These are phyloP conservation scores for Phytophthora pseudosyringae DNA, from an alignment of 352 stramenopile genomes.

Conservation along the genomic window DNA sequence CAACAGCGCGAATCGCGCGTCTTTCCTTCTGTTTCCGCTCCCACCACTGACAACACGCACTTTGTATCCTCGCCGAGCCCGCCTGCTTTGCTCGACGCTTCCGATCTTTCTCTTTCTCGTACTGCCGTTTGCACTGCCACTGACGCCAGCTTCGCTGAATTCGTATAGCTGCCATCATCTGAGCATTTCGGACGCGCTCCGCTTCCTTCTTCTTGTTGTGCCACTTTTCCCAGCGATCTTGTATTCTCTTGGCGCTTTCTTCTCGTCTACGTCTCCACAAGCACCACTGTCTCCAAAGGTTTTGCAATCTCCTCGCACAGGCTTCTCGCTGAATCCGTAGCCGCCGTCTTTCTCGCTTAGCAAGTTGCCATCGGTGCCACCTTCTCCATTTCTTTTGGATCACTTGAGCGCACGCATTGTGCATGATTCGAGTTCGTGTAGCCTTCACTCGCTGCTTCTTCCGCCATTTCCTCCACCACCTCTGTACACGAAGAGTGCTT, in stretches of 20 bases:
- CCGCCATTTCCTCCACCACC: slow-evolving; percentile 27
- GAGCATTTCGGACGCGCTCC: slow-evolving; percentile 5
- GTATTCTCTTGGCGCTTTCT: slow-evolving; percentile 17
- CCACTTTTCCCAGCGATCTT: slow-evolving; percentile 2
- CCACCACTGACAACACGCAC: not conserved
- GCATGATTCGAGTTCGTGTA: slow-evolving; percentile 17
- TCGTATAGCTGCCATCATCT: slow-evolving; percentile 4
- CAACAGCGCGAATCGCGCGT: not conserved
- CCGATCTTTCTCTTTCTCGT: slow-evolving; percentile 9
- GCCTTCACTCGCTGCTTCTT: slow-evolving; percentile 13
- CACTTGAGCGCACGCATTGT: slow-evolving; percentile 22
- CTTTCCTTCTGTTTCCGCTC: slow-evolving; percentile 5
- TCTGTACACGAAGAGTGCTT: slow-evolving; percentile 25
- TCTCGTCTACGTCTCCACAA: slow-evolving; percentile 10
- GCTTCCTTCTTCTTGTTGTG: slow-evolving; percentile 9
- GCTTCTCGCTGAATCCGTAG: slow-evolving; percentile 15
- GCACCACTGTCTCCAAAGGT: slow-evolving; percentile 15
- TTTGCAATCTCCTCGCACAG: slow-evolving; percentile 28
- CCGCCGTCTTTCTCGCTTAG: slow-evolving; percentile 5
- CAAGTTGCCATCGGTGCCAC: slow-evolving; percentile 18
- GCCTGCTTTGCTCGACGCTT: no score
- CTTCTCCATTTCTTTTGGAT: slow-evolving; percentile 23
- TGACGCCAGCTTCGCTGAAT: slow-evolving; percentile 14
- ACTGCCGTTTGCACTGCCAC: slow-evolving; percentile 3
- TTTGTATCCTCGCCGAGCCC: no score